Percentiles rank a stretch among this genome's conserved stretches.
These are phyloP conservation scores for Sporothrix schenckii DNA, from an alignment of 2,329 filamentous ascomycete species.

Conservation along the genomic window DNA sequence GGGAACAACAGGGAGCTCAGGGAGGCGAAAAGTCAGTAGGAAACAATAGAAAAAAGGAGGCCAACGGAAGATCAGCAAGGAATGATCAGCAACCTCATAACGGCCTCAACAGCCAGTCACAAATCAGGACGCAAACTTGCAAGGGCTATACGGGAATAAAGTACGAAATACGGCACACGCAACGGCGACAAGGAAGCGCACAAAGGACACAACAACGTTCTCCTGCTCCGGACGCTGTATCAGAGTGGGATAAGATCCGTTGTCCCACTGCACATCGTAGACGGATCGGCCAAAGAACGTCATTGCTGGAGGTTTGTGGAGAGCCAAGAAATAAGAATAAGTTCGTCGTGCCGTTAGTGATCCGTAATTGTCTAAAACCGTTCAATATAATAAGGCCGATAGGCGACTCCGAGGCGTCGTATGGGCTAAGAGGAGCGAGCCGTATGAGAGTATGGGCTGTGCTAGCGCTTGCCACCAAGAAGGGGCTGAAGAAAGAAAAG, in stretches of 20 bases:
- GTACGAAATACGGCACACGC: not conserved
- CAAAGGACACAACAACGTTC: not conserved
- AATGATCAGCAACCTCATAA: not conserved
- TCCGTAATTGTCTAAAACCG: not conserved
- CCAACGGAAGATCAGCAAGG: not conserved
- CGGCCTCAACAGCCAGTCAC: not conserved
- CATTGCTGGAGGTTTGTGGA: constrained; percentile 4
- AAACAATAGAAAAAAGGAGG: not conserved
- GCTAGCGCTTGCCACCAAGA: constrained; percentile 9
- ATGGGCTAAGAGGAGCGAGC: not conserved
- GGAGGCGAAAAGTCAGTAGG: not conserved
- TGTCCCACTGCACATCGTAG: not conserved
- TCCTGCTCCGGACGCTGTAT: too few relatives aligned
- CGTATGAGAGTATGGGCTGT: not conserved
- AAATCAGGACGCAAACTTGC: not conserved
- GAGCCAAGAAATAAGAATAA: not conserved
- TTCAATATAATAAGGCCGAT: constrained; percentile 14
- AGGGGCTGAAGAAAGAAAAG: not conserved
- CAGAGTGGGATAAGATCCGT: constrained; percentile 4
- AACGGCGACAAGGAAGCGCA: not conserved
- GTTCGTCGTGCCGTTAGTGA: not conserved
- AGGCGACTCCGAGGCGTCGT: constrained; percentile 22
- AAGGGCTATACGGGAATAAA: not conserved
- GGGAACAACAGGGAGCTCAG: not conserved
- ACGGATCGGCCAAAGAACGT: not conserved